Conservation (phyloP, 2,329 filamentous ascomycete species). For the Xylariaceae sp. region DNA sequence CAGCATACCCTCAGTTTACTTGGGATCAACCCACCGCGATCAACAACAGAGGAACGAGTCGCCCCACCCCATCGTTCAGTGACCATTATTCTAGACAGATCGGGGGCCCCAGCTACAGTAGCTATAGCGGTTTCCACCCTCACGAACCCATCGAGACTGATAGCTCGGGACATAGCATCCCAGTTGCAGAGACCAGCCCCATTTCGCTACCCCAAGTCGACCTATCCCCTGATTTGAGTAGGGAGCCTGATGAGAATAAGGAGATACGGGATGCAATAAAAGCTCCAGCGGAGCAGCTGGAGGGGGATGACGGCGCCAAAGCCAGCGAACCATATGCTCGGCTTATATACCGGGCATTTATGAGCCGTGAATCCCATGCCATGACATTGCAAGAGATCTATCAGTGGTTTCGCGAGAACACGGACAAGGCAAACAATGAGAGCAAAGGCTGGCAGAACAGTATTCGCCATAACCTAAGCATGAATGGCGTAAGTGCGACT, state of each 20-base stretch:
- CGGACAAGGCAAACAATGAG: conserved; percentile 62
- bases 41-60: conserved; percentile 10
- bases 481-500: conserved; percentile 70
- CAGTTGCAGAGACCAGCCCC: too few species aligned
- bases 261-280: conserved; percentile 11
- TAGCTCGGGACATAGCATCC: background rate
- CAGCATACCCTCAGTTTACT: conserved; percentile 10
- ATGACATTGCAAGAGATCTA: conserved; percentile 87
- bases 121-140: background rate
- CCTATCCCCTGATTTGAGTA: too few species aligned
- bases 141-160: background rate
- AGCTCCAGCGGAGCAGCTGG: conserved; percentile 22
- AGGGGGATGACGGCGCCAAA: conserved; percentile 27
- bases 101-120: conserved; percentile 9
- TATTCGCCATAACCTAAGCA: conserved; percentile 90
- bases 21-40: conserved; percentile 13
- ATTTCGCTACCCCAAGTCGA: too few species aligned
- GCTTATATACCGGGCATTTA: conserved; percentile 71
- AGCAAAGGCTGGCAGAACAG: conserved; percentile 88
- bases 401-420: conserved; percentile 80
- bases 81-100: conserved; percentile 16
- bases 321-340: conserved; percentile 69
- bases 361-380: conserved; percentile 57
- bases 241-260: conserved; percentile 9
- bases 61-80: conserved; percentile 12